Percentiles rank a stretch among this genome's conserved stretches.
These are phyloP conservation scores for Diaporthe australafricana DNA, from an alignment of 2,329 filamentous ascomycete species.

Conservation along the genomic window DNA sequence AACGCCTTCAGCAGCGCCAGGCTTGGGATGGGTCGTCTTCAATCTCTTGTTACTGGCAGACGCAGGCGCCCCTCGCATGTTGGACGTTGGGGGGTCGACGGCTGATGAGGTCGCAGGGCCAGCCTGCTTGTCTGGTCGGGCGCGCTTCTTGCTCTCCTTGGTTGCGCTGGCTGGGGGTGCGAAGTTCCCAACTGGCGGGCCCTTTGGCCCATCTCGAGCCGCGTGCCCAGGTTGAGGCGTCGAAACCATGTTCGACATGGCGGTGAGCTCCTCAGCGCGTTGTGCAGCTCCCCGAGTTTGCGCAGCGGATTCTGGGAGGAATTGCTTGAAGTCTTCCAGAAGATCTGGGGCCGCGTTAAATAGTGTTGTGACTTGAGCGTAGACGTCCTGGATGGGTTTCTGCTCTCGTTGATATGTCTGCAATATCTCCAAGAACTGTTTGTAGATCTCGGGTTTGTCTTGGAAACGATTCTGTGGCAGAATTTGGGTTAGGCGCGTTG, in stretches of 20 bases:
- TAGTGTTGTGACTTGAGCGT: conserved; percentile 92
- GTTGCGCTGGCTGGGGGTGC: conserved; percentile 82
- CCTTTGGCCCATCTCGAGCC: conserved; percentile 74
- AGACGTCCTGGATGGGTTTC: conserved; percentile 98
- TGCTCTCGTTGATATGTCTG: conserved; percentile 98
- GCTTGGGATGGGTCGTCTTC: conserved; percentile 76
- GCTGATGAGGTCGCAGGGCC: conserved; percentile 58
- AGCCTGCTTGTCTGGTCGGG: conserved; percentile 69
- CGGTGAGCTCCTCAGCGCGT: conserved; percentile 75
- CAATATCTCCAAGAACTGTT: conserved; percentile 97
- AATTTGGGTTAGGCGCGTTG: conserved; percentile 36
- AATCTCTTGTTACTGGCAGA: conserved; percentile 69
- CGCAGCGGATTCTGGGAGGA: conserved; percentile 86
- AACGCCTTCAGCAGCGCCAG: conserved; percentile 70
- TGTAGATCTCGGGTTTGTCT: conserved; percentile 97
- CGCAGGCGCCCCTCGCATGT: conserved; percentile 50
- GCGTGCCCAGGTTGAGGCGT: conserved; percentile 65
- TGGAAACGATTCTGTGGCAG: conserved; percentile 87
- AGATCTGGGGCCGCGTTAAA: conserved; percentile 95
- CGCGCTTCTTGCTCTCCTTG: conserved; percentile 92
- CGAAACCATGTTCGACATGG: conserved; percentile 58
- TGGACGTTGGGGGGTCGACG: conserved; percentile 46
- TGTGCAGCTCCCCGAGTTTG: conserved; percentile 68
- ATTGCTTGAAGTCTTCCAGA: conserved; percentile 98
- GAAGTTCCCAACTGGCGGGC: conserved; percentile 96